Percentiles rank a stretch among this genome's conserved stretches.
phyloP scores from a whole-genome alignment of 2,329 filamentous ascomycete species.

The Exophiala dermatitidis region DNA sequence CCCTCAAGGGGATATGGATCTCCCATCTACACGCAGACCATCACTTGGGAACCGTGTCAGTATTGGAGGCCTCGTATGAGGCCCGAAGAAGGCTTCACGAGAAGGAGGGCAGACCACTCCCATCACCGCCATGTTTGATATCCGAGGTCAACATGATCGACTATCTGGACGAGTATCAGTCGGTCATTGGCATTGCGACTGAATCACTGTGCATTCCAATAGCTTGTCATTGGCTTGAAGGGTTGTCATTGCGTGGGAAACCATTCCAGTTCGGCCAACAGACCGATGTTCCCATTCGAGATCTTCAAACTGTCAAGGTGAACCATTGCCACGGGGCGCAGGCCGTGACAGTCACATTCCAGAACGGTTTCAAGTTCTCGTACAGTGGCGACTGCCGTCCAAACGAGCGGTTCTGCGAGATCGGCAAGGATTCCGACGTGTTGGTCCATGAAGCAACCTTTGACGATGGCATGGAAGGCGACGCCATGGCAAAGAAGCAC shows the following conservation, averaged over 20 bases:
- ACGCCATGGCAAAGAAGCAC: slow-evolving; percentile 84
- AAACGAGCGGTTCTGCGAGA: slow-evolving; percentile 57
- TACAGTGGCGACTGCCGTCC: slow-evolving; percentile 95
- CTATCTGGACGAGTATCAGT: slow-evolving; percentile 72
- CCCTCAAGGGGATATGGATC: slow-evolving; percentile 81
- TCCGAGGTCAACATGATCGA: slow-evolving; percentile 64
- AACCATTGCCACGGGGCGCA: slow-evolving; percentile 72
- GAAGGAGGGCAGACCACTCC: not conserved
- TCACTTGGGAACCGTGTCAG: slow-evolving; percentile 72
- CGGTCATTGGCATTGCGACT: slow-evolving; percentile 39
- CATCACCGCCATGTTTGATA: slow-evolving; percentile 46
- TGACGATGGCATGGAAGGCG: slow-evolving; percentile 69
- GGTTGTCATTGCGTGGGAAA: slow-evolving; percentile 13
- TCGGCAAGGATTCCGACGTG: slow-evolving; percentile 69
- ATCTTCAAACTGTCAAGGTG: slow-evolving; percentile 62
- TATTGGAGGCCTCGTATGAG: slow-evolving; percentile 46
- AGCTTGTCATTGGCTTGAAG: slow-evolving; percentile 13
- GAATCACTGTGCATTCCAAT: slow-evolving; percentile 48
- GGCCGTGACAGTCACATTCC: slow-evolving; percentile 70
- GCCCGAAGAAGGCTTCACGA: slow-evolving; percentile 1
- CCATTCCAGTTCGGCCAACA: slow-evolving; percentile 14
- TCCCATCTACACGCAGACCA: slow-evolving; percentile 96
- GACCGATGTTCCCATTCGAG: slow-evolving; percentile 13
- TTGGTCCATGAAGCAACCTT: slow-evolving; percentile 96
- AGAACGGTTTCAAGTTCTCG: slow-evolving; percentile 73